Percentiles rank a stretch among this genome's conserved stretches.
phyloP scores from a whole-genome alignment of 2,329 filamentous ascomycete species.

The Ophiostoma pallidulum region DNA sequence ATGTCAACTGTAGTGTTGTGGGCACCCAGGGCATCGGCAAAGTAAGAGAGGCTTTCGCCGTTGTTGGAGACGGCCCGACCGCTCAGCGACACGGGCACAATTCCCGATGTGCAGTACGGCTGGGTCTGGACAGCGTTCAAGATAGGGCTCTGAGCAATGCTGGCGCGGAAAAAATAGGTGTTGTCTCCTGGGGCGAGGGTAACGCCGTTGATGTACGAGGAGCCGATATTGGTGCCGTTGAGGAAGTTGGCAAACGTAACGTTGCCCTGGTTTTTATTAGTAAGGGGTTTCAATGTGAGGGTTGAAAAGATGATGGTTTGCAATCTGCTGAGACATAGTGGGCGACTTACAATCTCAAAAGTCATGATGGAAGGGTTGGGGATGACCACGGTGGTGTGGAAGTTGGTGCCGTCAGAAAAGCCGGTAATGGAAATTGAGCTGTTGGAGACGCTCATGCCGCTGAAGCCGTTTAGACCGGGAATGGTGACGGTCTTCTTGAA shows the following conservation, averaged over 20 bases:
- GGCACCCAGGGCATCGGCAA: constrained; percentile 42
- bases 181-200: constrained; percentile 50
- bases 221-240: constrained; percentile 42
- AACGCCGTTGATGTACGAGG: constrained; percentile 48
- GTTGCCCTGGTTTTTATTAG: constrained; percentile 41
- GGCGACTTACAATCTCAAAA: constrained; percentile 55
- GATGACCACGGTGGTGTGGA: constrained; percentile 49
- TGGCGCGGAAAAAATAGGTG: constrained; percentile 43
- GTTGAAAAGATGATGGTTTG: neutral
- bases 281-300: neutral
- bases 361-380: constrained; percentile 55
- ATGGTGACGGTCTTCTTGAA: constrained; percentile 45
- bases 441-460: constrained; percentile 43
- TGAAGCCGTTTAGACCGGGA: constrained; percentile 43
- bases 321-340: too few species aligned
- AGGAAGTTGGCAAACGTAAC: constrained; percentile 51
- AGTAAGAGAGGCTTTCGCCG: constrained; percentile 46
- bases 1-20: constrained; percentile 44
- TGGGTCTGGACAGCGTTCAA: constrained; percentile 31
- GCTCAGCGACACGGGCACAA: constrained; percentile 45
- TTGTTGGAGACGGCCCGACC: constrained; percentile 43
- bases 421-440: constrained; percentile 35
- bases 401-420: constrained; percentile 44
- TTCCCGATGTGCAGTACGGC: constrained; percentile 44
- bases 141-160: constrained; percentile 40